phyloP scores from a whole-genome alignment of 257 asterid genomes.

The Penstemon davidsonii region DNA sequence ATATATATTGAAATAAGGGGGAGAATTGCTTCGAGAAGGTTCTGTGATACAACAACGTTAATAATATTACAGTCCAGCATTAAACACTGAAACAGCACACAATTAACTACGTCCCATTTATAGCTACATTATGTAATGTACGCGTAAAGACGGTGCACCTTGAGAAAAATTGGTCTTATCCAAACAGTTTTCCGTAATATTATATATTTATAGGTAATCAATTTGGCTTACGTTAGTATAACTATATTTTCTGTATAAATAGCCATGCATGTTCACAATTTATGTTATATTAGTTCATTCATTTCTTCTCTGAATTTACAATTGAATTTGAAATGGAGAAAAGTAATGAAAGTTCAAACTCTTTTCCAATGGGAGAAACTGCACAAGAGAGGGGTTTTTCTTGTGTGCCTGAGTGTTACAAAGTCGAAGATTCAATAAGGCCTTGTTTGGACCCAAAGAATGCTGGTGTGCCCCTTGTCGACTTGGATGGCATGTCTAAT shows the following conservation, averaged over 20 bases:
- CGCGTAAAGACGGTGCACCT: not conserved
- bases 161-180: not conserved
- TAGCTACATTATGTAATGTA: not conserved
- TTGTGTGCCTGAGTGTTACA: conserved; percentile 40
- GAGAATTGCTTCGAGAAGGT: not conserved
- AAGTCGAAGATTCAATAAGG: conserved; percentile 19
- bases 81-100: not conserved
- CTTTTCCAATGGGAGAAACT: conserved; percentile 38
- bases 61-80: not conserved
- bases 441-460: conserved; percentile 2
- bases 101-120: not conserved
- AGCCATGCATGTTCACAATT: not conserved
- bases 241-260: conserved; percentile 8
- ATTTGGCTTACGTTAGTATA: not conserved
- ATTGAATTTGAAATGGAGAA: not conserved
- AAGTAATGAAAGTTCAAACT: conserved; percentile 27
- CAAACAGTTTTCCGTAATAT: not conserved
- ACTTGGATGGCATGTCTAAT: conserved; percentile 34
- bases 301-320: not conserved
- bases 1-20: not conserved
- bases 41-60: not conserved
- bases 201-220: not conserved
- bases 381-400: conserved; percentile 43
- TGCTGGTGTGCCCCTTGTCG: conserved; percentile 27
- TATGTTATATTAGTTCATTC: not conserved